Evolutionary conservation across 2,329 filamentous ascomycete species (phyloP).

Genomic region (Aspergillus texensis): DNA sequence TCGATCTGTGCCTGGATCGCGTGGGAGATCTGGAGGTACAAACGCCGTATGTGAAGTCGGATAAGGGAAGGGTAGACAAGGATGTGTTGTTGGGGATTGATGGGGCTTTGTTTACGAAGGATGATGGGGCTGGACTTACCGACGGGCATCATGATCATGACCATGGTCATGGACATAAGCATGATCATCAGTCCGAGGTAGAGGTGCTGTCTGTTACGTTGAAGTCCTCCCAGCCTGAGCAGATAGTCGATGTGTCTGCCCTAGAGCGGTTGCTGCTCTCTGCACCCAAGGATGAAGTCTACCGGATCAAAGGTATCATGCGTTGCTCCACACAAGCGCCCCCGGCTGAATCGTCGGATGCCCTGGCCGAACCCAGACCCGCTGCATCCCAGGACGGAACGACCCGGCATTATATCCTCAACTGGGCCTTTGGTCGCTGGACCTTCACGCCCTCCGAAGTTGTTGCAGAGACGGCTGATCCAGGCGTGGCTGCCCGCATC

Average conservation of each 20-base stretch:
- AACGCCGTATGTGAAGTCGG: constrained; percentile 81
- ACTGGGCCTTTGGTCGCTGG: constrained; percentile 98
- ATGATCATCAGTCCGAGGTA: constrained; percentile 78
- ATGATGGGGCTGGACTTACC: constrained; percentile 28
- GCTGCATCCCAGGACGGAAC: constrained; percentile 27
- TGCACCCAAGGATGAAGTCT: constrained; percentile 90
- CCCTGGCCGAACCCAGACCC: constrained; percentile 30
- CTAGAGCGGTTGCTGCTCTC: constrained; percentile 68
- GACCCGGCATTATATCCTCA: constrained; percentile 76
- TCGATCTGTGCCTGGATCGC: constrained; percentile 77
- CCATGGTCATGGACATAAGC: constrained; percentile 45
- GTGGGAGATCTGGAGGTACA: constrained; percentile 81
- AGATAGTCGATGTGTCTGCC: constrained; percentile 59
- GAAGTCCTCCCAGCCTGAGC: constrained; percentile 42
- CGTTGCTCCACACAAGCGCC: constrained; percentile 45
- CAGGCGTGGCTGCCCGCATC: constrained; percentile 40
- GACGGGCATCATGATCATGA: constrained; percentile 38
- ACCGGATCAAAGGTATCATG: constrained; percentile 82
- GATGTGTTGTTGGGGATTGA: constrained; percentile 87
- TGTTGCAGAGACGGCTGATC: constrained; percentile 34
- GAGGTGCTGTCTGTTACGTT: constrained; percentile 86
- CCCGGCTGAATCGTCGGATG: constrained; percentile 52
- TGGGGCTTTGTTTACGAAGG: constrained; percentile 63
- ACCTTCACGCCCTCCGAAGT: constrained; percentile 70
- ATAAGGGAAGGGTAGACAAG: constrained; percentile 75